Evolutionary conservation across 345 rosid genomes (phyloP), one percentile per base, ranked within the genome.

Genomic region (Ceriops tagal): DNA sequence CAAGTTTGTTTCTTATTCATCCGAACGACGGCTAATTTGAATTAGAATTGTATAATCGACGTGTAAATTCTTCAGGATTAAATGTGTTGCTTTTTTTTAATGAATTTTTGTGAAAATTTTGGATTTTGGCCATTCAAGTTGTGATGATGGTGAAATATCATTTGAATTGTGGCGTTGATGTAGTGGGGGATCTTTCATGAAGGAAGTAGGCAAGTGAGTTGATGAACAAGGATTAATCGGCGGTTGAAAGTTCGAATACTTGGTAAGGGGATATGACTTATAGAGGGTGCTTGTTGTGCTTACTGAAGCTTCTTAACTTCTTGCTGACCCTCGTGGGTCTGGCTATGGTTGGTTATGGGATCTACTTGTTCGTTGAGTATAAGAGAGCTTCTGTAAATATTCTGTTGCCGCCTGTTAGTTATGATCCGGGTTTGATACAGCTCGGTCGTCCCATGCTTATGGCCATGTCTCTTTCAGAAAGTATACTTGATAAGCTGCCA

Each of bases 281-380:
- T 80, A 86, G 81, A 79, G 93, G 96, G 56, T 95, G 71, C 83
- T 81, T 86, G 66, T 96, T 81, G 73, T 95, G 98, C 77, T 74
- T 92, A 63, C 62, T 95, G 72, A 95, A 88, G 89, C 84, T 95
- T 62, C 74, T 95, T 63, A 92, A 92, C 85, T 83, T 95, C 67
- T 80, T 92, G 68, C 64, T 95, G 75, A 86, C 93, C 64, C 74
- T 92, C 65, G 87, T 31, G 59, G 99, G 99, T 51, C 87, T 92
- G 77, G 83, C 93, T 20, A 95, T 95, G 89, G 82, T 90, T 75
- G 96, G 99, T 22, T 95, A 87, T 77, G 99, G 99, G 65, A 90
- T 95, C 74, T 95, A 95, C 85, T 86, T 95, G 84, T 90, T 92
- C 60, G 89, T 95, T 32, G 83, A 84, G 83, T 95, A 86, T 72